Evolutionary conservation across 306 rosid genomes (phyloP).

Genomic region (Trifolium pratense): DNA sequence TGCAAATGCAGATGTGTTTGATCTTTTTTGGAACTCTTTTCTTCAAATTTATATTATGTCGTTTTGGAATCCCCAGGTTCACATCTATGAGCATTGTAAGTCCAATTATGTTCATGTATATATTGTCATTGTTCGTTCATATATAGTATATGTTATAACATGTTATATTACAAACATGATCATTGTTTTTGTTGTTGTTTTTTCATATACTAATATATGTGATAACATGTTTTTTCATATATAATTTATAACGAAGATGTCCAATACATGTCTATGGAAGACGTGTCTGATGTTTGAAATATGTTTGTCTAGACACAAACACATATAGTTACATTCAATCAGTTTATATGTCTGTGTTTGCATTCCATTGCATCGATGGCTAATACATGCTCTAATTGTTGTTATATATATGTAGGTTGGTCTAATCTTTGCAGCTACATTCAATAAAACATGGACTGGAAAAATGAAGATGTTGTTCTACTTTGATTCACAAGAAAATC

Average conservation of each 20-base stretch:
- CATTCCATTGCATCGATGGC: neutral
- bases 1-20: conserved; percentile 41
- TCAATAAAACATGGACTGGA: neutral
- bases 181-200: no score
- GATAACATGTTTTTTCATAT: no score
- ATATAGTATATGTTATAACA: no score
- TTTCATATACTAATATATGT: no score
- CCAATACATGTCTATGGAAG: neutral
- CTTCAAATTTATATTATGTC: conserved; percentile 35
- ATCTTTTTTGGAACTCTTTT: conserved; percentile 41
- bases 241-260: neutral
- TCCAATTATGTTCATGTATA: neutral
- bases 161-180: no score
- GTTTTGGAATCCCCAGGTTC: conserved; percentile 47
- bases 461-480: conserved; percentile 33
- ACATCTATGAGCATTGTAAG: conserved; percentile 53
- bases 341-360: neutral
- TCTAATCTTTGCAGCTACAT: conserved; percentile 26
- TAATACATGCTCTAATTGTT: neutral
- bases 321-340: neutral
- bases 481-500: conserved; percentile 49
- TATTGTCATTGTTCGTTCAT: neutral
- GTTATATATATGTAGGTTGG: conserved; percentile 43
- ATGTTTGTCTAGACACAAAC: neutral
- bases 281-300: neutral